Evolutionary conservation across 257 asterid genomes (phyloP), one percentile per base, ranked within the genome.

Genomic region (Anisodus tanguticus): DNA sequence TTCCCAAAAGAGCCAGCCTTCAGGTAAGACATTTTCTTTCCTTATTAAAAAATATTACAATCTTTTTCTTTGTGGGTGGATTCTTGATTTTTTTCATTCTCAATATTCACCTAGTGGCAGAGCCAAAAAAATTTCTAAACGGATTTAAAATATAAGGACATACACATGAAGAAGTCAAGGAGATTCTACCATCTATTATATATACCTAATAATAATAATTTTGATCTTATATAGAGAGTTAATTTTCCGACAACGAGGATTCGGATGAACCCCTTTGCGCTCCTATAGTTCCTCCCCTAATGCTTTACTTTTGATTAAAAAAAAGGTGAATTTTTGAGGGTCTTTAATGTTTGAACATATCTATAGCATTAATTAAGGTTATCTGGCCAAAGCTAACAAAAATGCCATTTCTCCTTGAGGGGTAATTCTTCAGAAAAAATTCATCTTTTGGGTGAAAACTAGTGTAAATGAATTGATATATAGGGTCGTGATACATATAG

Each of bases 21-120:
- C 92, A 80, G 92, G 92, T 83, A 86, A 83, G 82, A 63, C 49
- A 69, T 43, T 35, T 22, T 41, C 13, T 63, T 6, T 17, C 31
- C 31, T 63, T 9, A 58, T 68, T 35, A 70, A 54, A 69, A 69
- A 70, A 70, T 17, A 31, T 70, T 55, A 17, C 22, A 5, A 57
- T 15, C 8, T 16, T 16, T 57, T 16, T 57, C 7, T 59, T 59
- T 26, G 43, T 5, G 51, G 53, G 8, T 39, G 15, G 13, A 15
- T 55, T 71, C 72, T 9, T 26, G 7, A 22, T 8, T 51, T 51
- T 31, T 31, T 31, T 31, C 35, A 31, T 31, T 31, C 35, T 71
- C 64, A 17, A 8, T 59, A n/a, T 8, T 59, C 5, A 4, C 6
- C 6, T 31, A 1, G 35, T 41, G 45, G 4, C 45, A 0, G 45